These are phyloP conservation scores for Hemileia vastatrix DNA, from an alignment of 1,284 basidiomycete species.

Conservation along the genomic window DNA sequence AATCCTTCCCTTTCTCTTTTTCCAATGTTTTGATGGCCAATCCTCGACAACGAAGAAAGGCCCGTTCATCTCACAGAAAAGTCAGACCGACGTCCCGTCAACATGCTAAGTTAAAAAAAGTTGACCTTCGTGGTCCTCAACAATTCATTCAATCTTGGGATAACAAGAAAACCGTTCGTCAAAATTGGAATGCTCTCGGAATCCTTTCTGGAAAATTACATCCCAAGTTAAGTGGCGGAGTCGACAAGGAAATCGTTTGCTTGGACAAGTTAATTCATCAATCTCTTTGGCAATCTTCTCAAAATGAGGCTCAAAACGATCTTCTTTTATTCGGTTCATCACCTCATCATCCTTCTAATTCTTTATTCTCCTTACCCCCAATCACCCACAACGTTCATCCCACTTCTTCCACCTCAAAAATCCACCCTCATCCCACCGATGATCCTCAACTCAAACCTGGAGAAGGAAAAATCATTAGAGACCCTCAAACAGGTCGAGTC, in stretches of 20 bases:
- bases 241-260: too few species aligned
- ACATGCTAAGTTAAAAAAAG: constrained; percentile 9
- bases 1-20: too few species aligned
- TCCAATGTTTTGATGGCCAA: constrained; percentile 16
- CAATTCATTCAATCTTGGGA: neutral
- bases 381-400: too few species aligned
- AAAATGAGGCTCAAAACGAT: too few species aligned
- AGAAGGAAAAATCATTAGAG: constrained; percentile 6
- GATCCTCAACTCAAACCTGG: neutral
- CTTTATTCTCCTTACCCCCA: too few species aligned
- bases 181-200: constrained; percentile 8
- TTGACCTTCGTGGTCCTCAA: neutral
- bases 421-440: neutral
- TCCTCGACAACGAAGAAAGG: constrained; percentile 11
- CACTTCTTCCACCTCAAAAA: too few species aligned
- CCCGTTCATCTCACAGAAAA: constrained; percentile 4
- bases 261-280: too few species aligned
- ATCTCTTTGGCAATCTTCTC: too few species aligned
- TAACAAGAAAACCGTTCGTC: neutral
- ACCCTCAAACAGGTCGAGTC: constrained; percentile 2
- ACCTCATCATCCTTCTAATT: too few species aligned
- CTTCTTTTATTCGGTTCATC: too few species aligned
- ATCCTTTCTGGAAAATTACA: constrained; percentile 6
- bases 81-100: neutral
- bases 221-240: constrained; percentile 4